A percentile compares a stretch with the other conserved stretches of the same genome.
These are phyloP conservation scores for Malassezia dermatis DNA, from an alignment of 1,284 basidiomycete species.

Conservation along the genomic window DNA sequence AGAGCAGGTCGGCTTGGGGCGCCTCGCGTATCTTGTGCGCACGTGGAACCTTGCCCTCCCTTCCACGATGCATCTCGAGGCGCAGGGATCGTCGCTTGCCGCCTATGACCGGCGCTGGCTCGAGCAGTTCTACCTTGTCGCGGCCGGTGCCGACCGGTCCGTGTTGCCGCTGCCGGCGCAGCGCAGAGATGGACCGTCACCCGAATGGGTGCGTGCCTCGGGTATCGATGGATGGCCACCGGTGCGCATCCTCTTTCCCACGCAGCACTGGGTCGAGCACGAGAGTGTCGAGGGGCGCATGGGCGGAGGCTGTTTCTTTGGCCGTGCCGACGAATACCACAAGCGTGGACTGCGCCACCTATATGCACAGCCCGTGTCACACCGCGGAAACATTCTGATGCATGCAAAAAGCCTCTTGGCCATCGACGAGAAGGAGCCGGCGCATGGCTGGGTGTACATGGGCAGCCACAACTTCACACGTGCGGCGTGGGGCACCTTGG, in stretches of 20 bases:
- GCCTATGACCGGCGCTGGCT: constrained; percentile 37
- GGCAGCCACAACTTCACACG: constrained; percentile 43
- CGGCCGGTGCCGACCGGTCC: constrained; percentile 22
- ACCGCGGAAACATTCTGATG: constrained; percentile 40
- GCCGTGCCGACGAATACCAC: constrained; percentile 26
- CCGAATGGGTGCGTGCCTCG: not conserved
- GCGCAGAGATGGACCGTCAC: not conserved
- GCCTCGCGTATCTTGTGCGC: constrained; percentile 27
- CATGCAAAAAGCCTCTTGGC: constrained; percentile 39
- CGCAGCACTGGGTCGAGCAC: constrained; percentile 25
- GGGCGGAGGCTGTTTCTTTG: constrained; percentile 40
- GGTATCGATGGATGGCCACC: constrained; percentile 18
- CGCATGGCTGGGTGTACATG: constrained; percentile 33
- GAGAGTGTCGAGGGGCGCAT: constrained; percentile 22
- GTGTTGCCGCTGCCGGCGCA: constrained; percentile 19
- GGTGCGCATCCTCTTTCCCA: constrained; percentile 38
- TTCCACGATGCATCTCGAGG: constrained; percentile 19
- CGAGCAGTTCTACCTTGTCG: constrained; percentile 38
- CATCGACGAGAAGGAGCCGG: not conserved
- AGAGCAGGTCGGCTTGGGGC: constrained; percentile 29
- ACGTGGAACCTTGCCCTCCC: not conserved
- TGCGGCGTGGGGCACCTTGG: constrained; percentile 41
- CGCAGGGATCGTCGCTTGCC: constrained; percentile 38
- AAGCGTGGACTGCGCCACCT: constrained; percentile 14
- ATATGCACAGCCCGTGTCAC: constrained; percentile 24